Evolutionary conservation across 177 flowering plant genomes (phyloP).

Genomic region (Vitis hybrid): DNA sequence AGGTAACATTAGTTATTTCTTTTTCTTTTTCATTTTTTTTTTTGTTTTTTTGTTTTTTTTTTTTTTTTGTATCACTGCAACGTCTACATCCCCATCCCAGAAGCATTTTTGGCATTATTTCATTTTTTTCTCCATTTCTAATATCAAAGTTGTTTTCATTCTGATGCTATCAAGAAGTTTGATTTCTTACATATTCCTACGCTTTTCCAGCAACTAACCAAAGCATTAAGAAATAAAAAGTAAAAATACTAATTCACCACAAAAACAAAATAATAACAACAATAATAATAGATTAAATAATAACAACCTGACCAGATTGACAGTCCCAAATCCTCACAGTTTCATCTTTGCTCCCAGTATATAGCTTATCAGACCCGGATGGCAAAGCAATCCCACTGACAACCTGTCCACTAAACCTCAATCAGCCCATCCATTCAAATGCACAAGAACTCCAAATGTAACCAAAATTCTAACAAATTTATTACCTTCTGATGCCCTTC

Average conservation of each 20-base stretch:
- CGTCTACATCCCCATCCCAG: no score
- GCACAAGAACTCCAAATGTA: background rate
- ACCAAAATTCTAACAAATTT: background rate
- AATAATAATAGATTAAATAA: background rate
- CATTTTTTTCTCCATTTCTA: no score
- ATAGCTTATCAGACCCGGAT: slow-evolving; percentile 82
- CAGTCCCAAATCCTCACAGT: slow-evolving; percentile 82
- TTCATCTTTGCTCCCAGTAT: slow-evolving; percentile 76
- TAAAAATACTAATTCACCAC: background rate
- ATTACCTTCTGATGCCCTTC: slow-evolving; percentile 86
- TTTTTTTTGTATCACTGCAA: no score
- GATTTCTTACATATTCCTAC: no score
- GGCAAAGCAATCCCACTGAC: slow-evolving; percentile 80
- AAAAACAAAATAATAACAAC: background rate
- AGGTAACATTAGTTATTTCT: no score
- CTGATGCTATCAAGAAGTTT: no score
- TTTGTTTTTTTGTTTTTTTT: no score
- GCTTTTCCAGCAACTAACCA: no score
- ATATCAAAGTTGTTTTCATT: no score
- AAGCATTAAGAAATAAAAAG: background rate
- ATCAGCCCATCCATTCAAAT: background rate
- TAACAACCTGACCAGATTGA: slow-evolving; percentile 77
- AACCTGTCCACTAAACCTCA: slow-evolving; percentile 34
- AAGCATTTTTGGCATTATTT: no score
- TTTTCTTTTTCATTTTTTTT: no score